Percentiles rank a stretch among this genome's conserved stretches.
These are phyloP conservation scores for Saksenaea vasiformis DNA, from an alignment of 371 early-diverging fungal species.

Conservation along the genomic window DNA sequence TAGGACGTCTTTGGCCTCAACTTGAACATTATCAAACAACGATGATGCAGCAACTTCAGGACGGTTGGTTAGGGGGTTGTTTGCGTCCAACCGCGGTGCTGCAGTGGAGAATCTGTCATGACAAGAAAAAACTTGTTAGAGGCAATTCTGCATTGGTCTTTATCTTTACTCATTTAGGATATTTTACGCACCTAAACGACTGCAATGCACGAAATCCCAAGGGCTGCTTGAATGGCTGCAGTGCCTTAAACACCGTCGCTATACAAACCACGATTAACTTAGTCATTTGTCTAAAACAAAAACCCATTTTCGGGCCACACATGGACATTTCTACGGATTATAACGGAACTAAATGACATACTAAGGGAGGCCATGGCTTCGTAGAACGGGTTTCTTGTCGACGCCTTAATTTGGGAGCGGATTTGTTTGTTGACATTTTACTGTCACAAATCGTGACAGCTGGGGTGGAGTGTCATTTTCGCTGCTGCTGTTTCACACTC, in stretches of 20 bases:
- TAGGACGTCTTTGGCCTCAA: constrained; percentile 42
- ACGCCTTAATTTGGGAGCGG: no score
- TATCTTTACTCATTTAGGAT: neutral
- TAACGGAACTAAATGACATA: no score
- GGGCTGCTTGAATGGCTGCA: neutral
- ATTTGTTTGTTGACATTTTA: no score
- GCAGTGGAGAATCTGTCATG: constrained; percentile 30
- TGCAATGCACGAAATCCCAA: neutral
- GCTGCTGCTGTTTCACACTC: no score
- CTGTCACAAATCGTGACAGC: no score
- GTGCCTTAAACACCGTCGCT: neutral
- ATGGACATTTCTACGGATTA: neutral
- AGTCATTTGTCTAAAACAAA: neutral
- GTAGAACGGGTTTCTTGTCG: no score
- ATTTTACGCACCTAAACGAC: neutral
- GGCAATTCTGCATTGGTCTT: neutral
- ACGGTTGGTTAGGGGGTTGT: constrained; percentile 29
- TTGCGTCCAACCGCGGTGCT: constrained; percentile 5
- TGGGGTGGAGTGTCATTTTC: no score
- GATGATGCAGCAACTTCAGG: constrained; percentile 62
- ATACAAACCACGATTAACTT: neutral
- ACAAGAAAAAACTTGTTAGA: neutral
- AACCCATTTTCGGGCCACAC: neutral
- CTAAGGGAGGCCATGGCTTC: no score
- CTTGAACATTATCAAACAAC: constrained; percentile 54